Percentiles rank a stretch among this genome's conserved stretches.
Evolutionary conservation across 768 basidiomycete species (phyloP).

Genomic region (Paxillus rubicundulus): DNA sequence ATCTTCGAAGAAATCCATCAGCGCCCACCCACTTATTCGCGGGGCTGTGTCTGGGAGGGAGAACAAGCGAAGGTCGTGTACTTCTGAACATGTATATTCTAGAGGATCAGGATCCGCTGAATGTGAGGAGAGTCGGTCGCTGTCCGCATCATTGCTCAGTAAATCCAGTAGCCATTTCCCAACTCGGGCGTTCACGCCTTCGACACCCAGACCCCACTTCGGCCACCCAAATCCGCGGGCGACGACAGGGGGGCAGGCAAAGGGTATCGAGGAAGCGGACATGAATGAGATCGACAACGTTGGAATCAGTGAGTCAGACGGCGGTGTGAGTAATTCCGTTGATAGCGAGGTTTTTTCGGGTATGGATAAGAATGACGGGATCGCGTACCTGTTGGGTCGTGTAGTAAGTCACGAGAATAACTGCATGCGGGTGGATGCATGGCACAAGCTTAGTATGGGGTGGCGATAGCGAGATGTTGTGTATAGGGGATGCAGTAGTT

Average conservation of each 20-base stretch:
- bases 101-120: background rate
- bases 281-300: conserved; percentile 74
- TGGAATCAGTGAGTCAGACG: conserved; percentile 34
- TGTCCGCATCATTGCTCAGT: conserved; percentile 27
- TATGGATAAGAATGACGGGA: conserved; percentile 77
- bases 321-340: conserved; percentile 50
- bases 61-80: background rate
- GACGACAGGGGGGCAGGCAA: conserved; percentile 72
- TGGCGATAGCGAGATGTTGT: background rate
- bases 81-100: background rate
- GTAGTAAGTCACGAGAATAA: conserved; percentile 5
- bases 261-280: conserved; percentile 78
- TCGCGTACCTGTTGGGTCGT: conserved; percentile 59
- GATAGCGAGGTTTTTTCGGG: conserved; percentile 74
- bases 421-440: too few relatives aligned
- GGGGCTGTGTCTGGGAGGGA: conserved; percentile 20
- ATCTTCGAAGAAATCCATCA: conserved; percentile 72
- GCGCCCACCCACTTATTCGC: conserved; percentile 67
- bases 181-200: conserved; percentile 80
- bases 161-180: conserved; percentile 66
- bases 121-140: background rate
- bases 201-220: conserved; percentile 68
- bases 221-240: conserved; percentile 88
- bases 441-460: background rate
- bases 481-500: background rate